Evolutionary conservation across 768 basidiomycete genomes (phyloP).

Genomic region (Suillus subalutaceus): DNA sequence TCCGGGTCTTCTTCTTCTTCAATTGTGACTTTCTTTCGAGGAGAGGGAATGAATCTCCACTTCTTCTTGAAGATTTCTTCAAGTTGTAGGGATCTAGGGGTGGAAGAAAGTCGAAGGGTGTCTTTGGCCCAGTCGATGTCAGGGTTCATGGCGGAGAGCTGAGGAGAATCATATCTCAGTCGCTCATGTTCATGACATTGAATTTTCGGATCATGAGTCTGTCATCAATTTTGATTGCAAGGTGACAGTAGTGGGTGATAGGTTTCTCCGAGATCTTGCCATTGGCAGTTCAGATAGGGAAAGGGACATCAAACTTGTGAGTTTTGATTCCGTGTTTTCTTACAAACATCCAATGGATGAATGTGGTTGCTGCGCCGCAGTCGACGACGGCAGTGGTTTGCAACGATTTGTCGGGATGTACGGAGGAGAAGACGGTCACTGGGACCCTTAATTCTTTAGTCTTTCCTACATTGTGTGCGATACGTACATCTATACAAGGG

Average conservation of each 20-base stretch:
- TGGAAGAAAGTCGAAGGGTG: too few species aligned
- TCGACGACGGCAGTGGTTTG: neutral
- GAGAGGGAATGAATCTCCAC: too few species aligned
- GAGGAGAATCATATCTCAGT: neutral
- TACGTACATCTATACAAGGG: too few species aligned
- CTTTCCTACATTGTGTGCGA: neutral
- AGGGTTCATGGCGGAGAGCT: too few species aligned
- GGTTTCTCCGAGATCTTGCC: neutral
- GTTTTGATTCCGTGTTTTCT: too few species aligned
- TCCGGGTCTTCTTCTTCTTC: too few species aligned
- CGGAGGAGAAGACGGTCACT: neutral
- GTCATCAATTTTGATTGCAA: neutral
- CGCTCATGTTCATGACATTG: neutral
- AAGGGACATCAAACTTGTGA: rapidly evolving
- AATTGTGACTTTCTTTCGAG: too few species aligned
- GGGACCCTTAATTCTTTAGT: neutral
- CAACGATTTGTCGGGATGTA: neutral
- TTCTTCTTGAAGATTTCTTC: too few species aligned
- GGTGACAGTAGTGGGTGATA: neutral
- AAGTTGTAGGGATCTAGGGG: rapidly evolving
- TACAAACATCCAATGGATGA: too few species aligned
- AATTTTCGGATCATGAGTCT: neutral
- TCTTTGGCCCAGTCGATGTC: too few species aligned
- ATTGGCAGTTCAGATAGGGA: neutral
- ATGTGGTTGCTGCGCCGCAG: too few species aligned